Evolutionary conservation across 2,329 filamentous ascomycete species (phyloP).

Genomic region (Colletotrichum neosansevieriae): DNA sequence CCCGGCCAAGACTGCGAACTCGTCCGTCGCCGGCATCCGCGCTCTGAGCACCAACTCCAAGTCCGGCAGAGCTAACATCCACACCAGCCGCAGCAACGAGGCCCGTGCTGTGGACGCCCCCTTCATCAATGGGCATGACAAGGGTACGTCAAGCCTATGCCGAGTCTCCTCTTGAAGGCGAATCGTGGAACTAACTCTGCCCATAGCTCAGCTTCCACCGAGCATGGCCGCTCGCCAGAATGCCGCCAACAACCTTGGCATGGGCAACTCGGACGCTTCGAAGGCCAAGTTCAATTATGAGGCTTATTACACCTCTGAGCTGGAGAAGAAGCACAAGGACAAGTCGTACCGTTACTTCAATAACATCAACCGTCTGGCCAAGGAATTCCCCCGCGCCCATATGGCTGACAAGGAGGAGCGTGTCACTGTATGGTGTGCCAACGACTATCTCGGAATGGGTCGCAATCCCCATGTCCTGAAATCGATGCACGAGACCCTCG

Average conservation of each 20-base stretch:
- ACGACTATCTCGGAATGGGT: conserved; percentile 99
- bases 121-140: conserved; percentile 60
- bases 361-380: conserved; percentile 98
- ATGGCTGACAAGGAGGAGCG: conserved; percentile 85
- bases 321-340: conserved; percentile 99
- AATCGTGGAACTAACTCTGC: conserved; percentile 40
- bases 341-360: conserved; percentile 99
- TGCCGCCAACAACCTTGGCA: conserved; percentile 43
- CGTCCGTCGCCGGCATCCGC: conserved; percentile 62
- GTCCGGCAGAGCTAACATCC: conserved; percentile 78
- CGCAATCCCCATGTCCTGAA: conserved; percentile 87
- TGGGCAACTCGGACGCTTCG: conserved; percentile 37
- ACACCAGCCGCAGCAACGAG: conserved; percentile 82
- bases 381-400: conserved; percentile 95
- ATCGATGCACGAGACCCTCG: conserved; percentile 93
- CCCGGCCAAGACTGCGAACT: conserved; percentile 53
- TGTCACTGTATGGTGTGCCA: conserved; percentile 99
- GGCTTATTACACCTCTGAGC: conserved; percentile 85
- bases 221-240: conserved; percentile 47
- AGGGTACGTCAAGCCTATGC: conserved; percentile 60
- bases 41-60: conserved; percentile 63
- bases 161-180: not conserved
- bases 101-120: conserved; percentile 80
- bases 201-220: conserved; percentile 52
- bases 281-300: conserved; percentile 87